phyloP scores from a whole-genome alignment of 352 stramenopile genomes.

The Globisporangium spiculum region DNA sequence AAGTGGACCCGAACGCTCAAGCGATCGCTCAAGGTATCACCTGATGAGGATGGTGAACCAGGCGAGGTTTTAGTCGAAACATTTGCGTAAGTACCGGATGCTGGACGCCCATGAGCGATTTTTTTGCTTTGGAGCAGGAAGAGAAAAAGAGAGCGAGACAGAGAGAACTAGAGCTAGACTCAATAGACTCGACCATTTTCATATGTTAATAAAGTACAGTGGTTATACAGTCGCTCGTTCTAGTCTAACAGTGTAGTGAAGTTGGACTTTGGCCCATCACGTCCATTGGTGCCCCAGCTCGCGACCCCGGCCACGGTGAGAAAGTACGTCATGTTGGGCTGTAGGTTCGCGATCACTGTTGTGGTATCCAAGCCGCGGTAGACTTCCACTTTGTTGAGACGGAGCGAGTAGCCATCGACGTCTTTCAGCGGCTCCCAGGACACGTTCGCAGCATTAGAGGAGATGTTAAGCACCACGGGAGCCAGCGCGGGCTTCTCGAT shows the following conservation, averaged over 20 bases:
- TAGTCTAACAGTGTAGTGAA: conserved; percentile 52
- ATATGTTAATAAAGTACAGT: background rate
- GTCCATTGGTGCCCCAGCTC: conserved; percentile 57
- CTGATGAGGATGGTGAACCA: background rate
- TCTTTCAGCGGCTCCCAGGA: conserved; percentile 45
- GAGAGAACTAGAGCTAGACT: background rate
- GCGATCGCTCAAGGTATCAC: conserved; percentile 9
- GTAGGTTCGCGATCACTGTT: conserved; percentile 35
- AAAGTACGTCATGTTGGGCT: conserved; percentile 76
- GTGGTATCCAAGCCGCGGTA: conserved; percentile 52
- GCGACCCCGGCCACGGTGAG: conserved; percentile 63
- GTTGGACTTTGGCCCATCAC: conserved; percentile 50
- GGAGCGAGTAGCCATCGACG: conserved; percentile 70
- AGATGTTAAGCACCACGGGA: conserved; percentile 43
- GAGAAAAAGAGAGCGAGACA: background rate
- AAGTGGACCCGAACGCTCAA: conserved; percentile 47
- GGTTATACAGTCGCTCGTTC: background rate
- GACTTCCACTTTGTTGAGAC: conserved; percentile 72
- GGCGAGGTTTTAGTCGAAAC: conserved; percentile 3
- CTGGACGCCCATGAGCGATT: background rate
- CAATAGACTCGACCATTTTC: conserved; percentile 5
- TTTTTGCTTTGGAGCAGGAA: background rate
- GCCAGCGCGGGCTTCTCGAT: conserved; percentile 34
- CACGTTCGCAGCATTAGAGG: conserved; percentile 32
- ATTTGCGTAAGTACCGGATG: conserved; percentile 7